A percentile compares a stretch with the other conserved stretches of the same genome.
phyloP scores from a whole-genome alignment of 805 yeast genomes.

The Hanseniaspora mollemarum region DNA sequence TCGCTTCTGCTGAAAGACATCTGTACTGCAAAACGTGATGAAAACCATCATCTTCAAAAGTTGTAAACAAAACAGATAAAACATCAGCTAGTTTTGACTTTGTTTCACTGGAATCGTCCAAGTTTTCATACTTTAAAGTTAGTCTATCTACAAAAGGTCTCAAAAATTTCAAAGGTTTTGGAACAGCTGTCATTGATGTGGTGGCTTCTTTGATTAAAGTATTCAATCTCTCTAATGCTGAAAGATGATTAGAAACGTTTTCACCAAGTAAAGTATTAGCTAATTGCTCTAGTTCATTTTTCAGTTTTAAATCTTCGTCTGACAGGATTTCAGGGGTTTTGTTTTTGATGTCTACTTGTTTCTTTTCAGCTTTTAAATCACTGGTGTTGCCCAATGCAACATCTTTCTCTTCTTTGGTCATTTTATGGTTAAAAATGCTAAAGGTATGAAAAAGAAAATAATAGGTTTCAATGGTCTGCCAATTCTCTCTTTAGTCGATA shows the following conservation, averaged over 20 bases:
- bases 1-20: constrained; percentile 44
- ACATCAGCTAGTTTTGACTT: constrained; percentile 68
- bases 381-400: not conserved
- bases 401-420: constrained; percentile 12
- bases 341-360: not conserved
- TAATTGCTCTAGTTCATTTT: constrained; percentile 72
- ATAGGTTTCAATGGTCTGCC: no score
- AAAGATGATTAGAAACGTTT: constrained; percentile 37
- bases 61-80: constrained; percentile 88
- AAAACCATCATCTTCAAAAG: constrained; percentile 71
- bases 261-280: constrained; percentile 65
- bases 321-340: constrained; percentile 35
- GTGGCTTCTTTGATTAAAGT: constrained; percentile 80
- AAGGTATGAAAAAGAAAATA: no score
- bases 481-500: no score
- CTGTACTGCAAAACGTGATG: constrained; percentile 74
- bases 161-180: constrained; percentile 91
- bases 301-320: constrained; percentile 84
- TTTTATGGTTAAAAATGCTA: not conserved
- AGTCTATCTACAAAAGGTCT: constrained; percentile 75
- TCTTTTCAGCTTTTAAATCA: not conserved
- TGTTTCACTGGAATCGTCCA: constrained; percentile 39
- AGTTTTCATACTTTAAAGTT: constrained; percentile 50
- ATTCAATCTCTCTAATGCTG: constrained; percentile 61
- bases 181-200: constrained; percentile 98